Evolutionary conservation across 768 basidiomycete genomes (phyloP).

Genomic region (Roridomyces roridus): DNA sequence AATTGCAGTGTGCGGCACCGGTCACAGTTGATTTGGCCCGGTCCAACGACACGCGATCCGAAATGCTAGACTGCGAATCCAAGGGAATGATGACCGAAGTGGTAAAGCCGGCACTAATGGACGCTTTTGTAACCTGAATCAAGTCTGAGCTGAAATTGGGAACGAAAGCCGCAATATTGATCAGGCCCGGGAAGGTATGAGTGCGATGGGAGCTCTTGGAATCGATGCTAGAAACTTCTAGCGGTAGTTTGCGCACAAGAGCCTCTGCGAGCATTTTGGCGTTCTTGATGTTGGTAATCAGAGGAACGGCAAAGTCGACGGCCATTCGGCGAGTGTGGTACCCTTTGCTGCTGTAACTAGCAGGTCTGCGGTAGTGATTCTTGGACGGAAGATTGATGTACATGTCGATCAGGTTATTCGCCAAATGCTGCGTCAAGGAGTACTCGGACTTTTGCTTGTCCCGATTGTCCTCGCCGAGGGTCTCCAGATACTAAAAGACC

Average conservation of each 20-base stretch:
- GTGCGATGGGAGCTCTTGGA: slow-evolving; percentile 94
- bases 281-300: slow-evolving; percentile 98
- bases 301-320: slow-evolving; percentile 95
- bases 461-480: slow-evolving; percentile 74
- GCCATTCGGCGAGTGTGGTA: slow-evolving; percentile 98
- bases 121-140: slow-evolving; percentile 74
- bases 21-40: slow-evolving; percentile 68
- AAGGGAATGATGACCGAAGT: slow-evolving; percentile 80
- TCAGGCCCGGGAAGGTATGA: slow-evolving; percentile 88
- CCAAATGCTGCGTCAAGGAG: slow-evolving; percentile 94
- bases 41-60: slow-evolving; percentile 72
- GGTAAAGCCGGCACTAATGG: slow-evolving; percentile 90
- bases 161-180: slow-evolving; percentile 89
- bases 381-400: slow-evolving; percentile 99
- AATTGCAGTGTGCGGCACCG: slow-evolving; percentile 83
- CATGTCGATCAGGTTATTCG: slow-evolving; percentile 97
- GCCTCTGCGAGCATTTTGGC: slow-evolving; percentile 97
- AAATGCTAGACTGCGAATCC: slow-evolving; percentile 65
- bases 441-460: slow-evolving; percentile 95
- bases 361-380: slow-evolving; percentile 96
- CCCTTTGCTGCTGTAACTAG: slow-evolving; percentile 96
- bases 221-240: slow-evolving; percentile 90
- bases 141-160: slow-evolving; percentile 77
- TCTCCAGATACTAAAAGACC: slow-evolving; percentile 83
- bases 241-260: slow-evolving; percentile 84